Evolutionary conservation across 176 grass and related monocot species (phyloP).

Genomic region (Neostapfia colusana): DNA sequence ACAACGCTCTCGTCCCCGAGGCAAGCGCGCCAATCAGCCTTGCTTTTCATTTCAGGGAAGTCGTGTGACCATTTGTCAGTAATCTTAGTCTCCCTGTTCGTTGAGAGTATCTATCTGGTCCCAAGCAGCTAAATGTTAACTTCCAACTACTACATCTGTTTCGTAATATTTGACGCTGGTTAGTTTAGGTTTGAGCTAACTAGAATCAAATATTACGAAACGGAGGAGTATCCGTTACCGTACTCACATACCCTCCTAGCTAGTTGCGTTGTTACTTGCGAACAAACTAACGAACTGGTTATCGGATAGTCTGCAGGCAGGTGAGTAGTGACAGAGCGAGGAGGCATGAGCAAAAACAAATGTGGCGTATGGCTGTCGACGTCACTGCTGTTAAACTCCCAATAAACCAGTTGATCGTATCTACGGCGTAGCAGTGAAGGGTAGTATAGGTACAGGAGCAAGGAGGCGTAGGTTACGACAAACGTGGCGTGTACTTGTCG

Average conservation of each 20-base stretch:
- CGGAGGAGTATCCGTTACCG: too few relatives aligned
- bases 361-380: conserved; percentile 6
- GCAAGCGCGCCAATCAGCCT: not conserved
- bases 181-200: too few relatives aligned
- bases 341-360: conserved; percentile 18
- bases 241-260: not conserved
- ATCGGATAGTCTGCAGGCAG: not conserved
- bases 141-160: too few relatives aligned
- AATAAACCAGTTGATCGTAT: not conserved
- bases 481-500: conserved; percentile 10
- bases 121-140: not conserved
- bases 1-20: too few relatives aligned
- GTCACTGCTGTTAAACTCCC: conserved; percentile 20
- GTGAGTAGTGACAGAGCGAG: conserved; percentile 9
- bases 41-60: not conserved
- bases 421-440: too few relatives aligned
- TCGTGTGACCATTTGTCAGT: not conserved
- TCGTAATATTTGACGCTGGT: too few relatives aligned
- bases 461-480: conserved; percentile 5
- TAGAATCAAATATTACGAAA: too few relatives aligned
- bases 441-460: too few relatives aligned
- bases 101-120: not conserved
- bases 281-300: not conserved
- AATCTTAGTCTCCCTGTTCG: not conserved
- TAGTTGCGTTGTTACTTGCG: not conserved